phyloP scores from a whole-genome alignment of 768 basidiomycete species.

The Lactarius hengduanensis region DNA sequence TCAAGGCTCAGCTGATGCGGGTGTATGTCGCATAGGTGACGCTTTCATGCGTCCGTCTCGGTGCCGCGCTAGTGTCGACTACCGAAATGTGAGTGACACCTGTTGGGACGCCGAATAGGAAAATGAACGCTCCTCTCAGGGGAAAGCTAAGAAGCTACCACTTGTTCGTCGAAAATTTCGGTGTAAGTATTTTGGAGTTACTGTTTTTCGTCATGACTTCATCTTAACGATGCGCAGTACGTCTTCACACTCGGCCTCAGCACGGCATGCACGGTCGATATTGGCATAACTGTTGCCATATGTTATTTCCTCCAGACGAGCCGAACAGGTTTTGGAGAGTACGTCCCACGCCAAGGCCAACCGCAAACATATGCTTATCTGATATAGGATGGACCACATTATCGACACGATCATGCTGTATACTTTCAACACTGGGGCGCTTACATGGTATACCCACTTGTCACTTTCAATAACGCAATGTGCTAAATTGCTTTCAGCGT shows the following conservation, averaged over 20 bases:
- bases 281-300: slow-evolving; percentile 9
- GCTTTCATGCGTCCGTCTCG: slow-evolving; percentile 1
- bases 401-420: slow-evolving; percentile 24
- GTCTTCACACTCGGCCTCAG: slow-evolving; percentile 26
- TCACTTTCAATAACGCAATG: neutral
- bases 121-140: neutral
- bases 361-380: neutral
- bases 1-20: neutral
- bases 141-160: slow-evolving; percentile 7
- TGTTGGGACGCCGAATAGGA: neutral
- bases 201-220: neutral
- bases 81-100: slow-evolving; percentile 15
- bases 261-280: slow-evolving; percentile 13
- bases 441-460: slow-evolving; percentile 14
- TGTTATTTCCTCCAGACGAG: slow-evolving; percentile 24
- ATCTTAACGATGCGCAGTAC: slow-evolving; percentile 2
- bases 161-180: slow-evolving; percentile 7
- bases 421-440: slow-evolving; percentile 24
- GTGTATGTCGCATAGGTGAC: slow-evolving; percentile 1
- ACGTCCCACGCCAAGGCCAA: neutral
- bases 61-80: slow-evolving; percentile 9
- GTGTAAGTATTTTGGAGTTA: slow-evolving; percentile 1
- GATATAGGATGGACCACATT: slow-evolving; percentile 18
- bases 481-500: neutral
- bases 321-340: slow-evolving; percentile 23